Evolutionary conservation across 306 rosid genomes (phyloP), one percentile per base, ranked within the genome.

Genomic region (Vicia faba): DNA sequence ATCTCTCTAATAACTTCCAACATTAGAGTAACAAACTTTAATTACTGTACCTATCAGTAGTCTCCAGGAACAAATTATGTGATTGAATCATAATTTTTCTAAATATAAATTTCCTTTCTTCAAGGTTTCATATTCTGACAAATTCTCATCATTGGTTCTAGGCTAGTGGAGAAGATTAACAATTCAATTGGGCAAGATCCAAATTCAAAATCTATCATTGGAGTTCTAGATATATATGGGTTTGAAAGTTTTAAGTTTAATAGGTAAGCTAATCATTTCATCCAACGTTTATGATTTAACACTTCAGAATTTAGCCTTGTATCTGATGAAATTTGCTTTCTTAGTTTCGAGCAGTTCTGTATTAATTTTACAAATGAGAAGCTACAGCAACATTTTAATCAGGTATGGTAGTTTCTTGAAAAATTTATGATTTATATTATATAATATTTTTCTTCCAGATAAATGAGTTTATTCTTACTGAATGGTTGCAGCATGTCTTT

Each of bases 151-250:
- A 48, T 54, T 71, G 35, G 62, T 65, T 75, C 48, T 75, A 95
- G 99, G 99, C 92, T 95, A 28, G 99, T 95, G 75, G 99, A 95
- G 75, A 91, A 91, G 78, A 95, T 95, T 67, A 95, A 95, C 81
- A 71, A 13, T 79, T 95, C 99, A 26, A 95, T 95, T 74, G 99
- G 99, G 60, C 99, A 95, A 81, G 99, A 95, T 82, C 95, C 89
- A 55, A 95, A 81, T 81, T 95, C 99, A 50, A 95, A 88, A 80
- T 84, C 95, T 14, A 78, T 95, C 55, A 95, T 95, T 76, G 99
- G 99, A 60, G 99, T 95, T 83, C 97, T 95, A 77, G 99, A 95
- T 84, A 95, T 95, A 73, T 95, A 95, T 78, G 99, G 99, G 73
- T 95, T 95, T 82, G 99, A 95, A 84, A 95, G 99, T 79, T 95